Evolutionary conservation across 2,329 filamentous ascomycete genomes (phyloP).

Genomic region (Pyrenophora teres): DNA sequence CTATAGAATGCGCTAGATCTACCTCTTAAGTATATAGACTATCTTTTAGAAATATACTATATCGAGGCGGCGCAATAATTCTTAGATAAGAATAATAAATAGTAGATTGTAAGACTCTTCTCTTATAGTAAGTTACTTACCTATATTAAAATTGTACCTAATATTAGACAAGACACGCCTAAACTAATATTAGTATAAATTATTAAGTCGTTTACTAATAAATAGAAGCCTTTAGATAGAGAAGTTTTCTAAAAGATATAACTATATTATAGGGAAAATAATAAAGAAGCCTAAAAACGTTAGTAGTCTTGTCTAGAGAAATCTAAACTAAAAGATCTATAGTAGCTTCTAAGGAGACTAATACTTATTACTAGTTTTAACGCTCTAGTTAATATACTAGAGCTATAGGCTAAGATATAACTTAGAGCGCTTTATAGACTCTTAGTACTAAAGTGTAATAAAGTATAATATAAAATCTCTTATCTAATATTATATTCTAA

Average conservation of each 20-base stretch:
- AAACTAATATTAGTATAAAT: constrained; percentile 6
- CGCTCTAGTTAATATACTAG: constrained; percentile 22
- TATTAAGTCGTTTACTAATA: constrained; percentile 11
- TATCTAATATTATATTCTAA: constrained; percentile 1
- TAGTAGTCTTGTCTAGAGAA: constrained; percentile 26
- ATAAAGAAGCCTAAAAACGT: constrained; percentile 13
- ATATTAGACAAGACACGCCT: constrained; percentile 9
- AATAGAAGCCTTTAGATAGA: constrained; percentile 24
- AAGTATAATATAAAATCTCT: constrained; percentile 12
- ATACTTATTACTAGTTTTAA: constrained; percentile 20
- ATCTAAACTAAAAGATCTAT: constrained; percentile 25
- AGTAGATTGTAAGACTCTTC: constrained; percentile 27
- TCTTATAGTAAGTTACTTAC: constrained; percentile 14
- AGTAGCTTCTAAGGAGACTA: constrained; percentile 18
- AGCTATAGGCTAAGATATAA: constrained; percentile 25
- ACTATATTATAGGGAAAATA: constrained; percentile 16
- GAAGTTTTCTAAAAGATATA: constrained; percentile 30
- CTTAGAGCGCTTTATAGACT: constrained; percentile 26
- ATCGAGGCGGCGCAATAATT: constrained; percentile 17
- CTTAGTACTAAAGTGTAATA: constrained; percentile 22
- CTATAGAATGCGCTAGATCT: constrained; percentile 16
- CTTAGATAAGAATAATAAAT: constrained; percentile 28
- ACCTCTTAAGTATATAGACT: constrained; percentile 16
- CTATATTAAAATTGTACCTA: background rate
- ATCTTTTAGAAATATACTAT: constrained; percentile 20